These are phyloP conservation scores for Termitomyces sp. DNA, from an alignment of 768 basidiomycete species.

Conservation along the genomic window DNA sequence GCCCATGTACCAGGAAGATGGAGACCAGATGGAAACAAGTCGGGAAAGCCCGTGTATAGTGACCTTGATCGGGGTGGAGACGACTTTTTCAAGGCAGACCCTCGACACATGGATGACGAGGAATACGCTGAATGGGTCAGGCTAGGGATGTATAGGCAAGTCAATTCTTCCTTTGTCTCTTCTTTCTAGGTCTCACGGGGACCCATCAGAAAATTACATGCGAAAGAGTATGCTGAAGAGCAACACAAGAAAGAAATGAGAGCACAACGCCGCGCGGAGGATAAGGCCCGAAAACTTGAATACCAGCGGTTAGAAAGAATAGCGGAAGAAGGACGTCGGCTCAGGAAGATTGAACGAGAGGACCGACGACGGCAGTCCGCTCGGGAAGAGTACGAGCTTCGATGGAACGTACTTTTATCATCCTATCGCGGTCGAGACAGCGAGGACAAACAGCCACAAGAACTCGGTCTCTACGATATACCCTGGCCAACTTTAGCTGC, in stretches of 20 bases:
- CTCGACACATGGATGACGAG: slow-evolving; percentile 67
- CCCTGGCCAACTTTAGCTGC: slow-evolving; percentile 62
- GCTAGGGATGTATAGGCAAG: slow-evolving; percentile 73
- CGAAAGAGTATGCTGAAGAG: slow-evolving; percentile 59
- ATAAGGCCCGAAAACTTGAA: slow-evolving; percentile 50
- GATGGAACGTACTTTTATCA: slow-evolving; percentile 49
- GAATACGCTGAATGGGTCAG: slow-evolving; percentile 87
- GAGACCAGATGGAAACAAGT: slow-evolving; percentile 29
- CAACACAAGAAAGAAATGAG: slow-evolving; percentile 46
- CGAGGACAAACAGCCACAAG: slow-evolving; percentile 6
- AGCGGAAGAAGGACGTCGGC: slow-evolving; percentile 47
- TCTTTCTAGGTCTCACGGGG: neutral
- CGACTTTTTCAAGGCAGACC: slow-evolving; percentile 37
- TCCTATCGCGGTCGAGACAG: slow-evolving; percentile 19
- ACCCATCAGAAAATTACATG: slow-evolving; percentile 54
- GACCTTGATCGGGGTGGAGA: slow-evolving; percentile 20
- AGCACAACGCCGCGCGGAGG: slow-evolving; percentile 47
- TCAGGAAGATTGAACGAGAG: slow-evolving; percentile 42
- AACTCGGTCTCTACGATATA: slow-evolving; percentile 51
- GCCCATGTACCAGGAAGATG: slow-evolving; percentile 72
- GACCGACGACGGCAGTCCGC: slow-evolving; percentile 36
- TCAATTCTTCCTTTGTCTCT: neutral
- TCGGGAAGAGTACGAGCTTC: slow-evolving; percentile 46
- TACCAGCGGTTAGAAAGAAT: slow-evolving; percentile 42
- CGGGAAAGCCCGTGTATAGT: slow-evolving; percentile 15